These are phyloP conservation scores for Bryum argenteum DNA, from an alignment of 225 moss, liverwort and hornwort genomes.

Conservation along the genomic window DNA sequence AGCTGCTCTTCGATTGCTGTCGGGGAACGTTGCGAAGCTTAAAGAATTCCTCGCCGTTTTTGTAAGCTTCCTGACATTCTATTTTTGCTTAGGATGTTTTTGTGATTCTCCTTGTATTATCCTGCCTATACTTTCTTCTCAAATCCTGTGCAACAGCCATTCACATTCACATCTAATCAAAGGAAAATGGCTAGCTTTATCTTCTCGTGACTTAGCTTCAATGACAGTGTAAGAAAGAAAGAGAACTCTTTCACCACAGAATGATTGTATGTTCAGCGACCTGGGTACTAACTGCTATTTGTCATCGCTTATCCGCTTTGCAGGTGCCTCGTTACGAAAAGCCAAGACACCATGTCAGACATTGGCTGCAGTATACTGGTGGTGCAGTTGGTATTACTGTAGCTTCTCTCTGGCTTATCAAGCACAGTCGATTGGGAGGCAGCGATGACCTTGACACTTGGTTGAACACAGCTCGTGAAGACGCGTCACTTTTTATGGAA, in stretches of 20 bases:
- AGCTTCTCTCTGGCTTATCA: constrained; percentile 75
- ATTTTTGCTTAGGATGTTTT: constrained; percentile 24
- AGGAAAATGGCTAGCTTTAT: constrained; percentile 11
- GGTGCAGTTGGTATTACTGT: constrained; percentile 65
- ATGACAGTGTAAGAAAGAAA: constrained; percentile 16
- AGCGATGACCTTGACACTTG: constrained; percentile 87
- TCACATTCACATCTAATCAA: neutral
- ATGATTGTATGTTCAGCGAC: constrained; percentile 2
- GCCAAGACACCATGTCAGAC: constrained; percentile 65
- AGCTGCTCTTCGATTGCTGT: constrained; percentile 56
- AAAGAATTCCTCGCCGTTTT: constrained; percentile 49
- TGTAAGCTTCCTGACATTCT: constrained; percentile 32
- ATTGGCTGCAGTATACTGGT: constrained; percentile 80
- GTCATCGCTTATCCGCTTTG: constrained; percentile 19
- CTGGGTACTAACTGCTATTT: constrained; percentile 13
- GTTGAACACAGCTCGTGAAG: constrained; percentile 67
- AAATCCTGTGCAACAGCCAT: neutral
- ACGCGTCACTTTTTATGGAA: constrained; percentile 60
- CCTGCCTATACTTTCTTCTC: neutral
- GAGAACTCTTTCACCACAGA: constrained; percentile 12
- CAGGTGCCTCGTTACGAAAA: constrained; percentile 73
- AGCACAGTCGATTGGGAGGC: constrained; percentile 81
- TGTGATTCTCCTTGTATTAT: constrained; percentile 8
- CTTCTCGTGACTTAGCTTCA: constrained; percentile 10
- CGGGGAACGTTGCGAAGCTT: constrained; percentile 43